These are phyloP conservation scores for Chimonanthus salicifolius DNA, from an alignment of 164 flowering plant genomes.

Conservation along the genomic window DNA sequence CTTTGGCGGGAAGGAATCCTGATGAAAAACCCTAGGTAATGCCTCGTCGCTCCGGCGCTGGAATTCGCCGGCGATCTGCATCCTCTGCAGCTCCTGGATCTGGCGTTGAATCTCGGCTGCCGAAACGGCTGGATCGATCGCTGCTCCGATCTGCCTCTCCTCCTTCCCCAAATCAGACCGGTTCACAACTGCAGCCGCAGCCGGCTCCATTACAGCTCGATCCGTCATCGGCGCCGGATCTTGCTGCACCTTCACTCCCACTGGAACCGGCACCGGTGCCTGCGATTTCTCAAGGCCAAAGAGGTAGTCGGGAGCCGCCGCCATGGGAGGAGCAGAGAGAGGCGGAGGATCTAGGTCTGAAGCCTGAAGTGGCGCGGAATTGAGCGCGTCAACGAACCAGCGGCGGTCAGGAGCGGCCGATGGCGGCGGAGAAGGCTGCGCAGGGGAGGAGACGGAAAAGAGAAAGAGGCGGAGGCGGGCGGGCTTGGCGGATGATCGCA, in stretches of 20 bases:
- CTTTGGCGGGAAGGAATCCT: conserved; percentile 30
- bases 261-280: conserved; percentile 15
- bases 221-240: not conserved
- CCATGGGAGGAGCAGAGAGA: conserved; percentile 3
- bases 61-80: conserved; percentile 28
- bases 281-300: conserved; percentile 61
- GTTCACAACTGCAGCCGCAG: conserved; percentile 9
- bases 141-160: conserved; percentile 24
- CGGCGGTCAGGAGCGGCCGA: conserved; percentile 45
- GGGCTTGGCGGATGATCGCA: conserved; percentile 45
- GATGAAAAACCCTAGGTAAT: conserved; percentile 22
- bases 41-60: conserved; percentile 30
- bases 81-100: conserved; percentile 47
- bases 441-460: conserved; percentile 24
- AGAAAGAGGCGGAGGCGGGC: conserved; percentile 61
- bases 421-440: conserved; percentile 15
- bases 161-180: conserved; percentile 22
- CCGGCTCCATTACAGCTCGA: conserved; percentile 3
- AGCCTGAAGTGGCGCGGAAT: conserved; percentile 40
- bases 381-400: conserved; percentile 77
- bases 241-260: not conserved
- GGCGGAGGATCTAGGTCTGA: conserved; percentile 20
- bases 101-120: conserved; percentile 43
- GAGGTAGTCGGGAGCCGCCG: conserved; percentile 47
- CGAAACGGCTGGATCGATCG: conserved; percentile 17